Evolutionary conservation across 352 stramenopile genomes (phyloP).

Genomic region (Pythium phragmiticola): DNA sequence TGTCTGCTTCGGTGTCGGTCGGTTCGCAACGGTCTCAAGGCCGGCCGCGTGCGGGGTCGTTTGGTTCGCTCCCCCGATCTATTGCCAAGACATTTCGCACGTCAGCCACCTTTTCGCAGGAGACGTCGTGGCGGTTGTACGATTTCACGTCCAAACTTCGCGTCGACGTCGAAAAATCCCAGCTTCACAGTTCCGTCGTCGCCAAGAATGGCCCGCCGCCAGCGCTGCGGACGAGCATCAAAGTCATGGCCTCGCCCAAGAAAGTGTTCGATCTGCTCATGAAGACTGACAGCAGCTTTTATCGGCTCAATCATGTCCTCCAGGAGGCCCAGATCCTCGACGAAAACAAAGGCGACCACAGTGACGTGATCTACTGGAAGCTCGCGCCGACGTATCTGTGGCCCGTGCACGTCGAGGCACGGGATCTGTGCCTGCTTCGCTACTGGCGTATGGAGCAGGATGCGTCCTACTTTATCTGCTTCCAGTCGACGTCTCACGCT

Average conservation of each 20-base stretch:
- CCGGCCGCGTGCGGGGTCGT: constrained; percentile 52
- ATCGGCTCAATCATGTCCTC: constrained; percentile 76
- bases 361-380: constrained; percentile 79
- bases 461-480: constrained; percentile 82
- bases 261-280: constrained; percentile 81
- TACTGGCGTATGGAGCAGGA: constrained; percentile 86
- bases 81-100: constrained; percentile 80
- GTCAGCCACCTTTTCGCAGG: constrained; percentile 75
- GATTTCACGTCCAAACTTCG: constrained; percentile 72
- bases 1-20: constrained; percentile 16
- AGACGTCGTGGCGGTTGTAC: constrained; percentile 74
- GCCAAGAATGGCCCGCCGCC: constrained; percentile 39
- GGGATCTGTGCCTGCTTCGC: constrained; percentile 71
- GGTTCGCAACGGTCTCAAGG: constrained; percentile 18
- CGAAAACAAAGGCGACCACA: constrained; percentile 65
- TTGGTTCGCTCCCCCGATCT: constrained; percentile 68
- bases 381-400: constrained; percentile 67
- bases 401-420: constrained; percentile 63
- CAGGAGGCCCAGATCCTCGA: constrained; percentile 58
- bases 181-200: constrained; percentile 36
- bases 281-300: constrained; percentile 70
- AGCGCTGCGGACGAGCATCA: constrained; percentile 69
- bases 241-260: constrained; percentile 59
- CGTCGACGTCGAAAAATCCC: constrained; percentile 60
- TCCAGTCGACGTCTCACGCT: constrained; percentile 77